These are phyloP conservation scores for Suhomyces choctaworum DNA, from an alignment of 1,139 yeast genomes.

Conservation along the genomic window DNA sequence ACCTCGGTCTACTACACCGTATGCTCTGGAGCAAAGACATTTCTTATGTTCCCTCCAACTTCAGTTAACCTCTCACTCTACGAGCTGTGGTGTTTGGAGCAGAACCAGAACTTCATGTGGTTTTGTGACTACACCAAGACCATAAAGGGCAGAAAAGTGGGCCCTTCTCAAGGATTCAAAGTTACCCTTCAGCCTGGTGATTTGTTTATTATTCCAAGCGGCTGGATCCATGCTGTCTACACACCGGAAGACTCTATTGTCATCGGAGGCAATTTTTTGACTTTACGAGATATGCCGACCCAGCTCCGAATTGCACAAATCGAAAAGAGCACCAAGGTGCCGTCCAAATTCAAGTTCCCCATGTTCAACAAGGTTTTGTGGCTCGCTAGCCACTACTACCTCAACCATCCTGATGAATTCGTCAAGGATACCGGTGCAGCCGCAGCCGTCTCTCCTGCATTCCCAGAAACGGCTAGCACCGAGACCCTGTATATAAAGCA, in stretches of 20 bases:
- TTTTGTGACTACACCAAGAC: conserved; percentile 52
- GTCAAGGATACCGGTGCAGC: background rate
- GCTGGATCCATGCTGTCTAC: conserved; percentile 91
- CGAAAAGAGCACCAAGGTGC: conserved; percentile 71
- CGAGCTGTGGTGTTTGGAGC: conserved; percentile 69
- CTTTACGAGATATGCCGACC: conserved; percentile 58
- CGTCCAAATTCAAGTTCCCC: conserved; percentile 76
- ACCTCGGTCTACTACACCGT: conserved; percentile 89
- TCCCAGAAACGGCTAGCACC: background rate
- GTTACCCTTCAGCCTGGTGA: conserved; percentile 71
- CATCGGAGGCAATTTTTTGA: conserved; percentile 84
- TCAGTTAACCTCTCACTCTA: conserved; percentile 58
- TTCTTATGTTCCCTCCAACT: conserved; percentile 80
- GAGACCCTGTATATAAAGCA: background rate
- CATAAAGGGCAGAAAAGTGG: conserved; percentile 24
- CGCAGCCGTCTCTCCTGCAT: background rate
- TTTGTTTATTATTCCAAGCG: conserved; percentile 80
- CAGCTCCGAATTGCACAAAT: conserved; percentile 63
- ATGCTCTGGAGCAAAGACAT: conserved; percentile 68
- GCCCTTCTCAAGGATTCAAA: conserved; percentile 54
- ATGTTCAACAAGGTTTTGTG: conserved; percentile 70
- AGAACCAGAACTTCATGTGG: conserved; percentile 65
- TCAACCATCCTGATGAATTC: conserved; percentile 28
- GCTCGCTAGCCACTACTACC: conserved; percentile 54
- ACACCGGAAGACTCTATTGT: conserved; percentile 81